phyloP scores from a whole-genome alignment of 495 filamentous ascomycete genomes.

The Elasticomyces elasticus region DNA sequence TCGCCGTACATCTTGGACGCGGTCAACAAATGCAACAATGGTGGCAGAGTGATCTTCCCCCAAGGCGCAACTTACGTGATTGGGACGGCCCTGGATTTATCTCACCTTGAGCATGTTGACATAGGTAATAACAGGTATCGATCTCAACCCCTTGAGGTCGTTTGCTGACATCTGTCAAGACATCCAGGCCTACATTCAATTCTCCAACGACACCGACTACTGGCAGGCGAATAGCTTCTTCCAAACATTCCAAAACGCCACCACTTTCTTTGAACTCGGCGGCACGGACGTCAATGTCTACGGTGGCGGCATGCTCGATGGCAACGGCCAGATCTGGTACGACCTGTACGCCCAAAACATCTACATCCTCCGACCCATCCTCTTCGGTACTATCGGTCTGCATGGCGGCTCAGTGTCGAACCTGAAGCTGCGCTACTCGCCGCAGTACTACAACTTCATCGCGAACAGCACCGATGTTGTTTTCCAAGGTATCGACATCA shows the following conservation, averaged over 20 bases:
- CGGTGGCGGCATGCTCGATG: conserved; percentile 51
- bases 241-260: conserved; percentile 54
- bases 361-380: conserved; percentile 49
- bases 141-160: neutral
- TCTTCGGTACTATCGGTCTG: conserved; percentile 54
- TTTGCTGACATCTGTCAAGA: conserved; percentile 26
- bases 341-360: conserved; percentile 47
- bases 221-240: conserved; percentile 54
- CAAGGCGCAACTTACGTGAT: conserved; percentile 47
- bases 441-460: conserved; percentile 59
- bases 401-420: conserved; percentile 49
- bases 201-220: conserved; percentile 57
- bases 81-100: conserved; percentile 56
- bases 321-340: conserved; percentile 65
- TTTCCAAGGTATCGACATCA: conserved; percentile 56
- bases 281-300: conserved; percentile 61
- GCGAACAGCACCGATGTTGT: conserved; percentile 58
- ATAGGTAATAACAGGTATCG: neutral
- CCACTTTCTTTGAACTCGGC: conserved; percentile 60
- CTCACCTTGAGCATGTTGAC: conserved; percentile 50
- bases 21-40: conserved; percentile 54
- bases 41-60: conserved; percentile 55
- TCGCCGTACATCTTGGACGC: conserved; percentile 48
- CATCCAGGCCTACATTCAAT: conserved; percentile 47
- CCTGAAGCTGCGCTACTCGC: conserved; percentile 52